Conservation (phyloP, 305 asterid genomes). For the Fraxinus angustifolia region DNA sequence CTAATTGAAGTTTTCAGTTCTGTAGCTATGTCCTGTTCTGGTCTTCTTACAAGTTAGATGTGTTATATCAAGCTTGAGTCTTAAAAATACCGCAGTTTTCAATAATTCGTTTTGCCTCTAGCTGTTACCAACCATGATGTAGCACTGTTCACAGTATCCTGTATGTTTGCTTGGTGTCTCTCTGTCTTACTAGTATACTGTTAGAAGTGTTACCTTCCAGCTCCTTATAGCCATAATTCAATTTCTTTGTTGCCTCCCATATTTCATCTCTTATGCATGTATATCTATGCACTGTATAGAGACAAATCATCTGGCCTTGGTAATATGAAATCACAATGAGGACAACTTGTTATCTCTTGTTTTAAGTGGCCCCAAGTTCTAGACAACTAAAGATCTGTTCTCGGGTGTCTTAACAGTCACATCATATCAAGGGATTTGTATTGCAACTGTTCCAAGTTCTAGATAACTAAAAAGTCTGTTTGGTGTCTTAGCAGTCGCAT, state of each 20-base stretch:
- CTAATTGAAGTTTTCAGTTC: constrained; percentile 5
- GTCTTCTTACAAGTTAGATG: constrained; percentile 9
- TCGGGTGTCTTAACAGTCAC: background rate
- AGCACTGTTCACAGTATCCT: background rate
- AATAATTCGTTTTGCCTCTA: background rate
- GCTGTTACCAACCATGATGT: background rate
- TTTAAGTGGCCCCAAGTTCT: background rate
- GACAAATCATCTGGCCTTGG: constrained; percentile 4
- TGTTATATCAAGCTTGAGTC: constrained; percentile 9
- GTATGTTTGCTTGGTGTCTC: background rate
- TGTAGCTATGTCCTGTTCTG: constrained; percentile 12
- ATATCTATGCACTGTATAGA: constrained; percentile 3
- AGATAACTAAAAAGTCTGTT: constrained; percentile 3
- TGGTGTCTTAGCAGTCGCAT: constrained; percentile 6
- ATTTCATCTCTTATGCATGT: background rate
- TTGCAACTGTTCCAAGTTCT: background rate
- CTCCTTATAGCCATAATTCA: background rate
- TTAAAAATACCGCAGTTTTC: background rate
- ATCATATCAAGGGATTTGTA: background rate
- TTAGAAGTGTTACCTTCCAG: background rate
- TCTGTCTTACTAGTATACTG: background rate
- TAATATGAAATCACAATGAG: background rate
- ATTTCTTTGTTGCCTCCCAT: background rate
- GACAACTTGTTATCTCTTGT: background rate
- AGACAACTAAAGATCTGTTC: background rate